Evolutionary conservation across 2,329 filamentous ascomycete species (phyloP).

Genomic region (Phaeophleospora eucalypticola): DNA sequence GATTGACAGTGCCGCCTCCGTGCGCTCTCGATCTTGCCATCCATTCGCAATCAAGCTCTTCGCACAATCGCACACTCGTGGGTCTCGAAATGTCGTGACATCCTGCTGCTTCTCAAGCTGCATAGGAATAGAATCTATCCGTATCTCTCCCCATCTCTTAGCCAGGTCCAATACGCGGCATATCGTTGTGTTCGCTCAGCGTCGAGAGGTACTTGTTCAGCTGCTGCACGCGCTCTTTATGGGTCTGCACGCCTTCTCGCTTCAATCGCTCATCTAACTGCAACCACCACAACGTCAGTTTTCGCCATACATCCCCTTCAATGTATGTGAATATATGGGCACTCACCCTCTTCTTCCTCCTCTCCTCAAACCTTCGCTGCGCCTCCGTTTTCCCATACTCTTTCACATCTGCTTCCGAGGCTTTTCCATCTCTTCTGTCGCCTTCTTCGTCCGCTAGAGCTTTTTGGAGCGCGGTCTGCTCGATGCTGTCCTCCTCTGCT

Average conservation of each 20-base stretch:
- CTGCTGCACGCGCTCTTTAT: conserved; percentile 91
- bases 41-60: too few species aligned
- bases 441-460: conserved; percentile 35
- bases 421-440: conserved; percentile 10
- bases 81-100: too few species aligned
- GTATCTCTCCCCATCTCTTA: conserved; percentile 41
- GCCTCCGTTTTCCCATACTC: conserved; percentile 69
- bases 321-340: neutral
- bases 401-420: conserved; percentile 24
- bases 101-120: too few species aligned
- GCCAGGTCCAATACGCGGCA: conserved; percentile 62
- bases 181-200: conserved; percentile 95
- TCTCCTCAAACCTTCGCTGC: conserved; percentile 76
- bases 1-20: too few species aligned
- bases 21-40: too few species aligned
- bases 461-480: conserved; percentile 26
- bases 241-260: conserved; percentile 86
- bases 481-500: conserved; percentile 29
- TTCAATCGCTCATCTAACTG: conserved; percentile 78
- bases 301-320: too few species aligned
- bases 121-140: too few species aligned
- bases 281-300: neutral
- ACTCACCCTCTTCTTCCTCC: conserved; percentile 72
- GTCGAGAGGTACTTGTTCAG: conserved; percentile 89
- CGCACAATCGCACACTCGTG: too few species aligned